A percentile compares a stretch with the other conserved stretches of the same genome.
Evolutionary conservation across 139 green algal genomes (phyloP).

Genomic region (Astrephomene gubernaculifera): DNA sequence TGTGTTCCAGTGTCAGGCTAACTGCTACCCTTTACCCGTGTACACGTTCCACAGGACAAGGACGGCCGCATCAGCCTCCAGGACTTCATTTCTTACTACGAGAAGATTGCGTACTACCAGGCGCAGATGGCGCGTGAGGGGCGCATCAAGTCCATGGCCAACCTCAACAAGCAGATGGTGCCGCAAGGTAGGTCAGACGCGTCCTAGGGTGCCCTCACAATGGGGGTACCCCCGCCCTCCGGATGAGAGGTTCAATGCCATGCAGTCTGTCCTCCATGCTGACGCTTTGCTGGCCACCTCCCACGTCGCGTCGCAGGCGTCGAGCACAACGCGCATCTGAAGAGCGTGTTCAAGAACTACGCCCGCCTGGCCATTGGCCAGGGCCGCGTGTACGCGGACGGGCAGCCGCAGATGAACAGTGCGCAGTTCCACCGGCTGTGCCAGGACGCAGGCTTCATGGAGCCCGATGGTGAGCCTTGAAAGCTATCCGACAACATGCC

Average conservation of each 20-base stretch:
- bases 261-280: too few species aligned
- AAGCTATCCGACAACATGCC: too few species aligned
- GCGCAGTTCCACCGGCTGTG: conserved; percentile 70
- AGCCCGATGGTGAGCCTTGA: conserved; percentile 67
- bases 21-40: too few species aligned
- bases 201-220: too few species aligned
- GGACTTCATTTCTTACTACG: conserved; percentile 63
- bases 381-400: conserved; percentile 55
- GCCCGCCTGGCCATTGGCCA: conserved; percentile 59
- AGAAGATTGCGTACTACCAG: conserved; percentile 62
- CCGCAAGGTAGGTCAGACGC: conserved; percentile 23
- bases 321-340: conserved; percentile 60
- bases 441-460: conserved; percentile 65
- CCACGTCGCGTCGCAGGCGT: too few species aligned
- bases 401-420: conserved; percentile 63
- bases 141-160: conserved; percentile 53
- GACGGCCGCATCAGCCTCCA: conserved; percentile 64
- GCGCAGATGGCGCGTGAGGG: conserved; percentile 54
- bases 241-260: too few species aligned
- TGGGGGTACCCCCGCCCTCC: too few species aligned
- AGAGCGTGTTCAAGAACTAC: conserved; percentile 69
- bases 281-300: too few species aligned
- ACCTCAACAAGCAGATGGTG: conserved; percentile 51
- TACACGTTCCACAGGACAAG: conserved; percentile 49
- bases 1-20: too few species aligned